Conservation (phyloP, 495 filamentous ascomycete species). For the Aspergillus homomorphus region DNA sequence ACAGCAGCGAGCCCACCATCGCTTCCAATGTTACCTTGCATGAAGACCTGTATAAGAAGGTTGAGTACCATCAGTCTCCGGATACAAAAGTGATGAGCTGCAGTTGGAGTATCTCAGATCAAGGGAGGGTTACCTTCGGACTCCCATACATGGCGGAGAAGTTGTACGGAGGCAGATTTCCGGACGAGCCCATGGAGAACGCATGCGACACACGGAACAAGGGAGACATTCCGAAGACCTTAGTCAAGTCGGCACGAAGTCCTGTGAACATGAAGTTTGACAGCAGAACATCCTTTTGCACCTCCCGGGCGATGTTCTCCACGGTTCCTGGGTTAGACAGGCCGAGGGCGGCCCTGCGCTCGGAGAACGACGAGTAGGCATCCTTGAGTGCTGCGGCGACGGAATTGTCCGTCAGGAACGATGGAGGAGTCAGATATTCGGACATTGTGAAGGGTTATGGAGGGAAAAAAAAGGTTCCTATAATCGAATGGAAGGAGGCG, state of each 20-base stretch:
- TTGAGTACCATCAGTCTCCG: constrained; percentile 7
- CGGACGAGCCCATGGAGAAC: constrained; percentile 85
- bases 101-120: not conserved
- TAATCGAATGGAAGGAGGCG: not conserved
- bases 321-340: constrained; percentile 88
- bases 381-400: constrained; percentile 66
- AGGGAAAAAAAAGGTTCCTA: constrained; percentile 7
- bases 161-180: constrained; percentile 80
- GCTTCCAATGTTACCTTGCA: constrained; percentile 93
- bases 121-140: constrained; percentile 65
- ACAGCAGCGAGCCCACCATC: constrained; percentile 76
- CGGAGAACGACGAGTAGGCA: constrained; percentile 77
- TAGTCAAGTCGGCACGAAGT: constrained; percentile 90
- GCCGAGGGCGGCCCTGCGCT: constrained; percentile 80
- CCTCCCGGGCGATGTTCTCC: constrained; percentile 87
- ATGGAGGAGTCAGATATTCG: constrained; percentile 53
- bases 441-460: constrained; percentile 34
- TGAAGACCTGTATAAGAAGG: constrained; percentile 65
- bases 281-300: constrained; percentile 90
- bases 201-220: constrained; percentile 97
- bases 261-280: constrained; percentile 95
- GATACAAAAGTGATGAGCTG: not conserved
- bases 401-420: constrained; percentile 70
- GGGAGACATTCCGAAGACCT: constrained; percentile 86
- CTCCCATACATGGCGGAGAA: constrained; percentile 93